Conservation (phyloP, 139 green algal genomes). For the Tetratostichococcus sp. region DNA sequence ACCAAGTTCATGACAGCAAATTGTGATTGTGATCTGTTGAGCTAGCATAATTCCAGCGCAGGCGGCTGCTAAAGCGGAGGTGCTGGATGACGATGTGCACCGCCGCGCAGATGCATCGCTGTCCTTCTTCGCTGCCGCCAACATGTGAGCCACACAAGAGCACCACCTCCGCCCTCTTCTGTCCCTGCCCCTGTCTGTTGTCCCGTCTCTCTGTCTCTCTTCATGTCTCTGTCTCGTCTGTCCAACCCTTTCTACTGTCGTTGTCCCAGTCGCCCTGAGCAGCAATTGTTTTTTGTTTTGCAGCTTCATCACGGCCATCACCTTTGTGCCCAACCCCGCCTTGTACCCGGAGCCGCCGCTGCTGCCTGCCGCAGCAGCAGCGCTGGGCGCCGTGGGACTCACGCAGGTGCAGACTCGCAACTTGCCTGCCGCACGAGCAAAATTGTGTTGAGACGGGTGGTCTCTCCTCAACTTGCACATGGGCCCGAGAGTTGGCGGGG, state of each 20-base stretch:
- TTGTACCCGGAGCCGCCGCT: neutral
- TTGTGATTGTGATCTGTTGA: too few species aligned
- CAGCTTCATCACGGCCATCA: constrained; percentile 1
- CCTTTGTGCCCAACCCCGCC: neutral
- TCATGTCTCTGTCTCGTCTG: too few species aligned
- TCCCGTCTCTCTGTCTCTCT: too few species aligned
- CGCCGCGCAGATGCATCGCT: constrained; percentile 8
- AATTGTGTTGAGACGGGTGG: too few species aligned
- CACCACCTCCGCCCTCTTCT: neutral
- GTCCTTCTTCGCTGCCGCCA: constrained; percentile 18
- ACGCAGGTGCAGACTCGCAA: neutral
- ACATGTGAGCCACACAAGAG: neutral
- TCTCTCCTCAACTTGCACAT: too few species aligned
- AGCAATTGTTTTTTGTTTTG: neutral
- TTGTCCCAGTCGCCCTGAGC: too few species aligned
- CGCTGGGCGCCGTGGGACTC: neutral
- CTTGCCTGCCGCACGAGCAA: too few species aligned
- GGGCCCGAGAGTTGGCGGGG: too few species aligned
- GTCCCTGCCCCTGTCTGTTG: too few species aligned
- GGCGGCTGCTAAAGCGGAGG: constrained; percentile 4
- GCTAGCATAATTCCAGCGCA: neutral
- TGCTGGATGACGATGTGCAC: constrained; percentile 15
- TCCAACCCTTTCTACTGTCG: too few species aligned
- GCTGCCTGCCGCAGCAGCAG: neutral
- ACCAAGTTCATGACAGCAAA: too few species aligned